phyloP scores from a whole-genome alignment of 805 yeast genomes.

The Candida takata region DNA sequence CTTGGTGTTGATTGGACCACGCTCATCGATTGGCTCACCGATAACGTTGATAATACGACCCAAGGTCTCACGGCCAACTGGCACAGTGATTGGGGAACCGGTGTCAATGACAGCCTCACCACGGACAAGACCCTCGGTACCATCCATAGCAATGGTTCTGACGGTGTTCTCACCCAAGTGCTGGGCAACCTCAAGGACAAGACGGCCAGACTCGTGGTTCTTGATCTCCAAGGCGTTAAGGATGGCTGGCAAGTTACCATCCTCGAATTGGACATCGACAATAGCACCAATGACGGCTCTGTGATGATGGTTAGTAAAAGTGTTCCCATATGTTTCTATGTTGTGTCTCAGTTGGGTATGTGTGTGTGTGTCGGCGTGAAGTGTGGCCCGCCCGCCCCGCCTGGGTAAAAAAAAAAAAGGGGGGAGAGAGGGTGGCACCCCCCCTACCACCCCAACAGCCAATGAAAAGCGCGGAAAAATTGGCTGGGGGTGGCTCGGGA shows the following conservation, averaged over 20 bases:
- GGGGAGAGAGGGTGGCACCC: too few species aligned
- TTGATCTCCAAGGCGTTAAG: conserved; percentile 92
- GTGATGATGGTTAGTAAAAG: conserved; percentile 7
- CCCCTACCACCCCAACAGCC: too few species aligned
- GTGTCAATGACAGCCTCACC: conserved; percentile 90
- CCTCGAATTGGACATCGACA: conserved; percentile 98
- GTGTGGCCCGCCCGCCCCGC: neutral
- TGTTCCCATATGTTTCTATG: too few species aligned
- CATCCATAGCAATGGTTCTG: conserved; percentile 99
- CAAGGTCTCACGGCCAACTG: conserved; percentile 98
- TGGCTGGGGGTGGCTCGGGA: too few species aligned
- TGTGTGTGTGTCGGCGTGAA: too few species aligned
- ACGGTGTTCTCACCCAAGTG: conserved; percentile 99
- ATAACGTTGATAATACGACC: conserved; percentile 97
- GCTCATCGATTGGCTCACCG: conserved; percentile 99
- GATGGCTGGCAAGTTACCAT: conserved; percentile 95
- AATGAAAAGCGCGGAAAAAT: neutral
- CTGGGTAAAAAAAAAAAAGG: neutral
- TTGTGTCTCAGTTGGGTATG: too few species aligned
- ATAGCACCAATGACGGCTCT: conserved; percentile 99
- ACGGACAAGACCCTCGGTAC: conserved; percentile 99
- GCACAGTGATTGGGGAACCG: conserved; percentile 97
- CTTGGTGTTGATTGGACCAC: conserved; percentile 95
- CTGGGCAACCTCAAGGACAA: conserved; percentile 97
- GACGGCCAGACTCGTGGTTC: conserved; percentile 64